Evolutionary conservation across 495 filamentous ascomycete species (phyloP).

Genomic region (Lepidopterella palustris): DNA sequence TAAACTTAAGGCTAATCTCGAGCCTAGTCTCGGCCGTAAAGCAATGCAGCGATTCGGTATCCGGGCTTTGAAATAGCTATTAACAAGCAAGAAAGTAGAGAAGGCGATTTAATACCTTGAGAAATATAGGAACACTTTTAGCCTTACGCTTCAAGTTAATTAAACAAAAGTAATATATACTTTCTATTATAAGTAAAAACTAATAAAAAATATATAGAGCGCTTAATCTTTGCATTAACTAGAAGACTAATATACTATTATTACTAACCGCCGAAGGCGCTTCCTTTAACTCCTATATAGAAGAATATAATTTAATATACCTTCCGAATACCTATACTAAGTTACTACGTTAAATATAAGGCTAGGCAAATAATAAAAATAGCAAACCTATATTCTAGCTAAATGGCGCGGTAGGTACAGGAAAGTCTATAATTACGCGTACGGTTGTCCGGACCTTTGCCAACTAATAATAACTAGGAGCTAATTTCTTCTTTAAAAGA

Average conservation of each 20-base stretch:
- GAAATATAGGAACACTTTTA: background rate
- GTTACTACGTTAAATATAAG: slow-evolving; percentile 15
- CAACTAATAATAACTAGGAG: slow-evolving; percentile 14
- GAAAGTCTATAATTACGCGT: slow-evolving; percentile 33
- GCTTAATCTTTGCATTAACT: background rate
- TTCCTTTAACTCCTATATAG: slow-evolving; percentile 17
- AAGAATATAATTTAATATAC: slow-evolving; percentile 21
- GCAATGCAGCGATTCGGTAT: background rate
- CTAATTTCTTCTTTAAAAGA: too few species aligned
- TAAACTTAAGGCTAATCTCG: background rate
- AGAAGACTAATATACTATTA: background rate
- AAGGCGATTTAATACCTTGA: background rate
- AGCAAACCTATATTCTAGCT: slow-evolving; percentile 20
- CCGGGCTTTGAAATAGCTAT: background rate
- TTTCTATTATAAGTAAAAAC: background rate
- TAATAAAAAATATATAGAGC: background rate
- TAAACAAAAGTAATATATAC: background rate
- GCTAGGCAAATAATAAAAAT: slow-evolving; percentile 11
- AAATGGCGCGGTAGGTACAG: slow-evolving; percentile 26
- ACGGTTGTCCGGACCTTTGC: slow-evolving; percentile 17
- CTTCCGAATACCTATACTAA: slow-evolving; percentile 21
- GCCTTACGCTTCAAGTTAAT: background rate
- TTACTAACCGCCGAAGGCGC: slow-evolving; percentile 3
- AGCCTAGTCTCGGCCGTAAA: background rate
- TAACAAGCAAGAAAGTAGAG: background rate